These are phyloP conservation scores for Amesomyces nigricolor DNA, from an alignment of 2,329 filamentous ascomycete genomes.

Conservation along the genomic window DNA sequence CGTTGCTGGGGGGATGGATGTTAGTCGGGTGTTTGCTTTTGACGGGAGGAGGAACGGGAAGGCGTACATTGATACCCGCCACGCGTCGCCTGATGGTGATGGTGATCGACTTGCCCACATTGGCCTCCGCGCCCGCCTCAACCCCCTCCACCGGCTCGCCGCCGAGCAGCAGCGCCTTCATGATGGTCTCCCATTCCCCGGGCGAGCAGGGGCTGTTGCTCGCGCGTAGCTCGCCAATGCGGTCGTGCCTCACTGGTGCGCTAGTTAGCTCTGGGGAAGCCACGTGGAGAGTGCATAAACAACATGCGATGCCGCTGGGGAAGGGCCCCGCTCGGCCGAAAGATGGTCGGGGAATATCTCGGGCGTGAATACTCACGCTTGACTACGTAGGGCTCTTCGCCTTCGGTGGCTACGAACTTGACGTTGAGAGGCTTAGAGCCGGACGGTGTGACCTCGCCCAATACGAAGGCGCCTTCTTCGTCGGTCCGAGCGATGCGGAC, in stretches of 20 bases:
- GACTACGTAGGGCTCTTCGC: constrained; percentile 52
- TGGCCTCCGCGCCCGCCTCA: constrained; percentile 54
- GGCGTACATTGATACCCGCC: constrained; percentile 60
- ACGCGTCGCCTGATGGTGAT: constrained; percentile 61
- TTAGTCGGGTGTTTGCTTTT: not conserved
- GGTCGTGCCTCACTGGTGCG: constrained; percentile 51
- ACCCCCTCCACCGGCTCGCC: constrained; percentile 46
- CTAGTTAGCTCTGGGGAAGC: constrained; percentile 6
- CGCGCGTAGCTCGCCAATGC: constrained; percentile 46
- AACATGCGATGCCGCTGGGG: not conserved
- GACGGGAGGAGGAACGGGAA: constrained; percentile 10
- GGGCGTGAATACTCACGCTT: constrained; percentile 44
- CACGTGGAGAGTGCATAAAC: not conserved
- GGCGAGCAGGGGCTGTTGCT: constrained; percentile 50
- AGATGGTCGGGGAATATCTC: not conserved
- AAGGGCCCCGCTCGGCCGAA: not conserved
- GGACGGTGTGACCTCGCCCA: constrained; percentile 53
- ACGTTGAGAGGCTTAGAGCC: constrained; percentile 53
- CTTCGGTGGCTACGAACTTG: constrained; percentile 63
- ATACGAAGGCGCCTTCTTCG: constrained; percentile 47
- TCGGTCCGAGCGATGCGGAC: constrained; percentile 55
- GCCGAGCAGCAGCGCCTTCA: constrained; percentile 52
- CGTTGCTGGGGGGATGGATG: constrained; percentile 48
- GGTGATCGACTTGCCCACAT: constrained; percentile 47
- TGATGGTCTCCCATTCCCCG: constrained; percentile 61